Evolutionary conservation across 352 stramenopile species (phyloP).

Genomic region (Pythium dissotocum): DNA sequence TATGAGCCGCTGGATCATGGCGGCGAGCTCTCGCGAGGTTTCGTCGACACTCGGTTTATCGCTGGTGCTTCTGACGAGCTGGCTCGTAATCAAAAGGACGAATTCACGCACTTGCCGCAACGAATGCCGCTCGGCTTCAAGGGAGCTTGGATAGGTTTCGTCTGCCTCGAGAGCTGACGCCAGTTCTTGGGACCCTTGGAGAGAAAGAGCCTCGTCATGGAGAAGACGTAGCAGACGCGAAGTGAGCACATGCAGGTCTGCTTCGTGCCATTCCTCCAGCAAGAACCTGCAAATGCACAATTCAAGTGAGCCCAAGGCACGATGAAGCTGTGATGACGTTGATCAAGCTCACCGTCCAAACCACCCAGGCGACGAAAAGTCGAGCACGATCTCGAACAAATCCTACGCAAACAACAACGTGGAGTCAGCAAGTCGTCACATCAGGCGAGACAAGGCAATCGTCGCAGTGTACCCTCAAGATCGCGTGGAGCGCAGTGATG

Average conservation of each 20-base stretch:
- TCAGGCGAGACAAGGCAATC: not conserved
- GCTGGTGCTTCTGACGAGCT: not conserved
- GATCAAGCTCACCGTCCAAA: conserved; percentile 23
- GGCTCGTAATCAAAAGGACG: conserved; percentile 17
- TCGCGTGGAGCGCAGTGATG: conserved; percentile 23
- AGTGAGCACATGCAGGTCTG: conserved; percentile 20
- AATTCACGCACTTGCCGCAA: conserved; percentile 20
- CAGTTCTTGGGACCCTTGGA: conserved; percentile 29
- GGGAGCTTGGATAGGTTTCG: not conserved
- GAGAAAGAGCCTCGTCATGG: conserved; percentile 15
- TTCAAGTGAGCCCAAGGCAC: not conserved
- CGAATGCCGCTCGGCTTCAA: conserved; percentile 7
- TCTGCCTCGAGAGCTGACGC: conserved; percentile 11
- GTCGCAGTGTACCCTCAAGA: conserved; percentile 24
- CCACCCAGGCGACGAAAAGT: conserved; percentile 40
- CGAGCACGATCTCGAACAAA: conserved; percentile 29
- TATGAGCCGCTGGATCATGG: conserved; percentile 13
- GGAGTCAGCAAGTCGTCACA: too few relatives aligned
- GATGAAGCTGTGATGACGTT: not conserved
- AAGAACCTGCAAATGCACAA: conserved; percentile 15
- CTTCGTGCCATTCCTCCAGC: conserved; percentile 29
- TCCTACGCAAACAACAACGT: conserved; percentile 25
- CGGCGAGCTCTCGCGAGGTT: conserved; percentile 11
- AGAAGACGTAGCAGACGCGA: conserved; percentile 20
- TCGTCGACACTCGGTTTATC: not conserved